A percentile compares a stretch with the other conserved stretches of the same genome.
phyloP scores from a whole-genome alignment of 2,329 filamentous ascomycete species.

The Aspergillus terreus region DNA sequence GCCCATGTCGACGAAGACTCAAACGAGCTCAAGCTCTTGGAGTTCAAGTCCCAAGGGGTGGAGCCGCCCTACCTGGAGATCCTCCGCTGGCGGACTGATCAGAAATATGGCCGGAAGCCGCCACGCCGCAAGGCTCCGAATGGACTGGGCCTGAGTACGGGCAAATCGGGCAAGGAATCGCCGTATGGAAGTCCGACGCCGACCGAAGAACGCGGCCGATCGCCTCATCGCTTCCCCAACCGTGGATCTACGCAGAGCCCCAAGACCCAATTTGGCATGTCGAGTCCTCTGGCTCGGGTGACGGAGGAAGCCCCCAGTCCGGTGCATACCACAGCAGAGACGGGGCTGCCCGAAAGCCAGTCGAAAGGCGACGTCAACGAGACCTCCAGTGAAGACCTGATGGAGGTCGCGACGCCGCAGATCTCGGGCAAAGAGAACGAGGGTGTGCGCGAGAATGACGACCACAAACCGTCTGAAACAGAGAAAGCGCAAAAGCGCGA shows the following conservation, averaged over 20 bases:
- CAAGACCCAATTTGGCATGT: conserved; percentile 40
- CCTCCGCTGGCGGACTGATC: conserved; percentile 88
- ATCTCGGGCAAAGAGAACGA: conserved; percentile 34
- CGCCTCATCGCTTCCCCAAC: conserved; percentile 46
- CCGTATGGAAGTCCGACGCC: conserved; percentile 49
- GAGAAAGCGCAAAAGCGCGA: conserved; percentile 30
- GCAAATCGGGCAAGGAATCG: conserved; percentile 48
- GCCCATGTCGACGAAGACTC: conserved; percentile 91
- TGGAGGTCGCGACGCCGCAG: conserved; percentile 38
- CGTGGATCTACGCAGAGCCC: conserved; percentile 42
- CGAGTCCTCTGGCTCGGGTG: conserved; percentile 45
- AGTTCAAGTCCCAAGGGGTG: conserved; percentile 84
- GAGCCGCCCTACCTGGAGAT: conserved; percentile 95
- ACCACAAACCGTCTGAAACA: conserved; percentile 20
- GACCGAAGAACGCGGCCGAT: conserved; percentile 46
- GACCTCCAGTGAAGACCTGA: conserved; percentile 33
- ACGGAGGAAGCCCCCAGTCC: conserved; percentile 43
- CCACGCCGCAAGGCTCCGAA: conserved; percentile 48
- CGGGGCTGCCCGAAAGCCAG: conserved; percentile 30
- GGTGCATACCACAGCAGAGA: conserved; percentile 29
- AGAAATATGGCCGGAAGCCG: conserved; percentile 73
- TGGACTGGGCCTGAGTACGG: conserved; percentile 52
- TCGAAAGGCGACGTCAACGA: conserved; percentile 27
- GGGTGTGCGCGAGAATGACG: conserved; percentile 18
- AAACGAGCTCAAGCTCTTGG: conserved; percentile 83